These are phyloP conservation scores for Verbascum thapsus DNA, from an alignment of 257 asterid species.

Conservation along the genomic window DNA sequence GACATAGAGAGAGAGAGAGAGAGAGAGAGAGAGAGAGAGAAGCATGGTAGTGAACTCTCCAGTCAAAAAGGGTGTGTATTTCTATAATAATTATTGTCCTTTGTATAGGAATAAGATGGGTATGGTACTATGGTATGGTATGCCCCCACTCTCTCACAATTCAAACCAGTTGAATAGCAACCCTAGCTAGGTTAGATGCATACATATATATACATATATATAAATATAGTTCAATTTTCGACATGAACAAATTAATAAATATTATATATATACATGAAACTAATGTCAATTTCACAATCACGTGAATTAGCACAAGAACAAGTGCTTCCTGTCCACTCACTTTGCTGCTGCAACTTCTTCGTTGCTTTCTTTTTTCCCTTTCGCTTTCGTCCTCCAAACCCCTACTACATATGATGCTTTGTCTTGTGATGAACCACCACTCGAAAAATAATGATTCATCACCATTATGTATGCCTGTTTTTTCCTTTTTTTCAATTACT, in stretches of 20 bases:
- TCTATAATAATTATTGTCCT: conserved; percentile 22
- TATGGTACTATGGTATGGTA: no score
- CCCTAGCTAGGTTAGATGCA: no score
- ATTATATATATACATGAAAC: no score
- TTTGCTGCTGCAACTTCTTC: no score
- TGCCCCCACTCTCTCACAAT: conserved; percentile 17
- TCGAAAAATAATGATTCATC: background rate
- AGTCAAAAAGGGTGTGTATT: conserved; percentile 19
- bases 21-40: no score
- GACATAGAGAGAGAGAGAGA: conserved; percentile 26
- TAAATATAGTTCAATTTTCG: no score
- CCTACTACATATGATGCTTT: background rate
- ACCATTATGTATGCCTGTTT: no score
- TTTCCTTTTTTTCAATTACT: no score
- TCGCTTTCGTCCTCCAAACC: conserved; percentile 20
- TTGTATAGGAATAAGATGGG: no score
- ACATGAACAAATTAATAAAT: background rate
- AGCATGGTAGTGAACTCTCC: no score
- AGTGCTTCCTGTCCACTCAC: conserved; percentile 19
- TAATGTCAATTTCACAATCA: background rate
- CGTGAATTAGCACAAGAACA: conserved; percentile 7
- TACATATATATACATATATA: no score
- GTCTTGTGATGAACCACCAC: background rate
- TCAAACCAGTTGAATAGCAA: background rate
- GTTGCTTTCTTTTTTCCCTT: background rate